Evolutionary conservation across 2,329 filamentous ascomycete genomes (phyloP), one percentile per base, ranked within the genome.

Genomic region (Fusarium pseudocircinatum): DNA sequence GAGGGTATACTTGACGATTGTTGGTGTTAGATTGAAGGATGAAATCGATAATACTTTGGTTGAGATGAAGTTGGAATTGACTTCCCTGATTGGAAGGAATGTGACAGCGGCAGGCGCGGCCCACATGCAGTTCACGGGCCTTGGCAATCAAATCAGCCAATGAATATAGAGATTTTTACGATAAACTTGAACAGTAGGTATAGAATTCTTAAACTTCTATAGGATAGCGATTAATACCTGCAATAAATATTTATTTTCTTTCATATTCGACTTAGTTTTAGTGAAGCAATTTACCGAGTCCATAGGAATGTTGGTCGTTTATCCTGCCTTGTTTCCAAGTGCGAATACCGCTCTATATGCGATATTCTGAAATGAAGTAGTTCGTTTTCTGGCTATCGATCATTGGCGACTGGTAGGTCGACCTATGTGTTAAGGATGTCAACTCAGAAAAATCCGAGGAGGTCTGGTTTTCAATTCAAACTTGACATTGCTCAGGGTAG

Each of bases 21-120:
- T 13, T 30, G 6, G 4, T 20, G 39, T 24, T 22, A 16, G 28
- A 12, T 37, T 36, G 28, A 30, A 30, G 28, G 20, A 30, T 39
- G 12, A 49, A 58, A 20, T 53, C 22, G 18, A 26, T 34, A 54
- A 24, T 42, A 18, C 11, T 39, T 39, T 44, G 59, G 63, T 60
- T 54, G 26, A 53, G 40, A 44, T 65, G 64, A 72, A 46, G 67
- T 74, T 69, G 63, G 69, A 74, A 74, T 72, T 74, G 71, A 40
- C 67, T 62, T 72, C 69, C 43, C 32, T 44, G 15, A 34, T 37
- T 60, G 71, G 49, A 58, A 71, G n/a, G n/a, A 44, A n/a, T 46
- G n/a, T 68, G 56, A 47, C 53, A 54, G 44, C 44, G 54, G 42
- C 39, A 66, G 42, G 67, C 60, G 59, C 59, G 70, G 54, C 67